A percentile compares a stretch with the other conserved stretches of the same genome.
Conservation (phyloP, 2,329 filamentous ascomycete species). For the Cladosporium sp. region DNA sequence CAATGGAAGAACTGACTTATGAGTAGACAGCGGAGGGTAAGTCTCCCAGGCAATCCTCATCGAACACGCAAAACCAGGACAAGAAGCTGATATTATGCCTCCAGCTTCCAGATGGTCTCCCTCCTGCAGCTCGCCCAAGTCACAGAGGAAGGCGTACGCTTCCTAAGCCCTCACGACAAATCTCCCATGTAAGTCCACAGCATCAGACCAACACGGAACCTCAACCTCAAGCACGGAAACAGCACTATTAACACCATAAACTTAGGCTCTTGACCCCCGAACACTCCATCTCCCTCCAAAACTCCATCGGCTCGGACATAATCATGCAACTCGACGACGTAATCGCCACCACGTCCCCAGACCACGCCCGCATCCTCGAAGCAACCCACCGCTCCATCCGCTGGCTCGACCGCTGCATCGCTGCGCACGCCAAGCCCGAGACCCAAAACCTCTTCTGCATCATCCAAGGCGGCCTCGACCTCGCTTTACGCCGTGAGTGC, state of each 20-base stretch:
- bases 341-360: constrained; percentile 90
- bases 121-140: constrained; percentile 87
- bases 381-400: constrained; percentile 92
- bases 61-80: neutral
- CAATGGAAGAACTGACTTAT: constrained; percentile 5
- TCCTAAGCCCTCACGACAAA: constrained; percentile 93
- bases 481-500: constrained; percentile 80
- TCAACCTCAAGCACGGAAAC: neutral
- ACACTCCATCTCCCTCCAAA: constrained; percentile 92
- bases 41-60: constrained; percentile 21
- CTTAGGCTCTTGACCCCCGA: constrained; percentile 81
- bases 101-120: constrained; percentile 97
- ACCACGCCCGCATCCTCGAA: constrained; percentile 80
- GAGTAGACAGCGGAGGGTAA: constrained; percentile 42
- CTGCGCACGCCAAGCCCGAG: constrained; percentile 77
- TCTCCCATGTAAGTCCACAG: constrained; percentile 65
- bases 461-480: constrained; percentile 89
- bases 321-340: constrained; percentile 99
- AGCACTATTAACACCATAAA: neutral
- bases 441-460: constrained; percentile 96
- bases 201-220: no score
- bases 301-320: constrained; percentile 96
- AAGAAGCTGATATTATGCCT: neutral
- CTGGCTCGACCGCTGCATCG: constrained; percentile 94
- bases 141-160: constrained; percentile 92